phyloP scores from a whole-genome alignment of 73 alveolate species.

The Paramecium sonneborni region DNA sequence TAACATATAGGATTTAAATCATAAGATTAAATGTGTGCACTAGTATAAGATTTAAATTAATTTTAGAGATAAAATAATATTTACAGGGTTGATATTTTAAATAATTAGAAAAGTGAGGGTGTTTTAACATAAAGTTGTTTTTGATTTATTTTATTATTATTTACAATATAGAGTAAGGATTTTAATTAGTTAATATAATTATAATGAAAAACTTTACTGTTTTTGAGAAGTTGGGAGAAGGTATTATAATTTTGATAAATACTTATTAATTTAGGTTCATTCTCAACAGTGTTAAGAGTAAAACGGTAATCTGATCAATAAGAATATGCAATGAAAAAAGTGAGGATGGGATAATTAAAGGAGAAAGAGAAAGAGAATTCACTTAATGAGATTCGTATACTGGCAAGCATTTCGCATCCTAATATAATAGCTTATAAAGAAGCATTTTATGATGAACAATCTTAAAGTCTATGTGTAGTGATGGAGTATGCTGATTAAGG shows the following conservation, averaged over 20 bases:
- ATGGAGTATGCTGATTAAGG: slow-evolving; percentile 82
- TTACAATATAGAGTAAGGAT: background rate
- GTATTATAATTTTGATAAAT: slow-evolving; percentile 64
- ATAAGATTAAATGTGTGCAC: too few relatives aligned
- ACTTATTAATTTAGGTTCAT: slow-evolving; percentile 55
- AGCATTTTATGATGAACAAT: slow-evolving; percentile 72
- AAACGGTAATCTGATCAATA: slow-evolving; percentile 73
- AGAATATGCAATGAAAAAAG: slow-evolving; percentile 77
- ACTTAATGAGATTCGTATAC: slow-evolving; percentile 80
- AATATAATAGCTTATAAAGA: slow-evolving; percentile 72
- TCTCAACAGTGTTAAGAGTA: slow-evolving; percentile 77
- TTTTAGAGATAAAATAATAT: too few relatives aligned
- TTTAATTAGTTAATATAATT: background rate
- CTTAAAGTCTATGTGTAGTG: slow-evolving; percentile 68
- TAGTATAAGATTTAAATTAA: too few relatives aligned
- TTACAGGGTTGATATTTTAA: too few relatives aligned
- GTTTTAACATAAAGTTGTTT: too few relatives aligned
- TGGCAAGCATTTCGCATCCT: slow-evolving; percentile 74
- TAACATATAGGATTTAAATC: too few relatives aligned
- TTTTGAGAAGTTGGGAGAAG: slow-evolving; percentile 76
- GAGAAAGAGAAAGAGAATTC: slow-evolving; percentile 78
- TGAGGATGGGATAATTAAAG: slow-evolving; percentile 67
- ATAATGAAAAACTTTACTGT: slow-evolving; percentile 68
- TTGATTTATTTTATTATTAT: background rate
- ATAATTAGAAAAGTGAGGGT: too few relatives aligned